Conservation (phyloP, 2,329 filamentous ascomycete genomes). For the Neobulgaria alba region DNA sequence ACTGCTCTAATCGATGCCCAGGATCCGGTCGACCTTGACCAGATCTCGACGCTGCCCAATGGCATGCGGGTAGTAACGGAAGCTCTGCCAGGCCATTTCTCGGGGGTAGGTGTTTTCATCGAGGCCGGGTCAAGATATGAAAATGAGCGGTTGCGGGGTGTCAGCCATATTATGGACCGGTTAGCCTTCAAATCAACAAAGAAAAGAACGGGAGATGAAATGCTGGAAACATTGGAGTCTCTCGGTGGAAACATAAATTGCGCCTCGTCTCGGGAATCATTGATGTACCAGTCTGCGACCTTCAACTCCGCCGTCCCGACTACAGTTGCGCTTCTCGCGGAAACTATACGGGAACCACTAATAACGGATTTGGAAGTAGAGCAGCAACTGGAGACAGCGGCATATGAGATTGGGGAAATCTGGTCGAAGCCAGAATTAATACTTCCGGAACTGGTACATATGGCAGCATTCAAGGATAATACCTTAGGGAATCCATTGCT, state of each 20-base stretch:
- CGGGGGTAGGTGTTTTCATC: conserved; percentile 90
- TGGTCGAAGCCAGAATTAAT: conserved; percentile 97
- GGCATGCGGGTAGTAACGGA: conserved; percentile 92
- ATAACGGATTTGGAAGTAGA: conserved; percentile 82
- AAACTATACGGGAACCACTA: conserved; percentile 80
- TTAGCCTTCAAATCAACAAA: conserved; percentile 88
- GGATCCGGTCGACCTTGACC: conserved; percentile 81
- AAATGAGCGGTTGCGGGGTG: conserved; percentile 72
- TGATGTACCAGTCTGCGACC: conserved; percentile 98
- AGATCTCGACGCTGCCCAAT: conserved; percentile 83
- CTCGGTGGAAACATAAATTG: conserved; percentile 96
- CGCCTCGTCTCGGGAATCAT: conserved; percentile 84
- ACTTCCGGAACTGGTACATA: conserved; percentile 87
- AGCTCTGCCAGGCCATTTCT: conserved; percentile 87
- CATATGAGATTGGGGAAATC: conserved; percentile 94
- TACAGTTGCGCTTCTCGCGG: conserved; percentile 76
- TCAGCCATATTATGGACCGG: conserved; percentile 93
- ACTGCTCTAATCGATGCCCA: conserved; percentile 30
- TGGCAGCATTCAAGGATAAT: conserved; percentile 92
- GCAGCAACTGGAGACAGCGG: conserved; percentile 81
- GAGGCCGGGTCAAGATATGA: conserved; percentile 94
- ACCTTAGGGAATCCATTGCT: conserved; percentile 89
- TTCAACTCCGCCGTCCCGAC: conserved; percentile 88
- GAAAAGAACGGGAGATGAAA: conserved; percentile 64
- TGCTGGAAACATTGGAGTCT: conserved; percentile 79